Evolutionary conservation across 306 rosid species (phyloP).

Genomic region (Purshia tridentata): DNA sequence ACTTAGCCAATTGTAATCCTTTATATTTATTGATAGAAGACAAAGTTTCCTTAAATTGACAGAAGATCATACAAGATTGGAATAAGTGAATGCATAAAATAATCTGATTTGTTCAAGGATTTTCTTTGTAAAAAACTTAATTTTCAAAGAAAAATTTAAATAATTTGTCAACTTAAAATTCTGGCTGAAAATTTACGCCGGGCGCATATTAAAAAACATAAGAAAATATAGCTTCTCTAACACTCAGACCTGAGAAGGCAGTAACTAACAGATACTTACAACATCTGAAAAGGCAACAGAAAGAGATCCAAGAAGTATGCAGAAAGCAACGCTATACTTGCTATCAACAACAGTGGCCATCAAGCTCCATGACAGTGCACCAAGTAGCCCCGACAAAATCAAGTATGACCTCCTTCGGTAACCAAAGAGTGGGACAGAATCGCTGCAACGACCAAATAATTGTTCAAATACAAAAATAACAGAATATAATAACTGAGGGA

Average conservation of each 20-base stretch:
- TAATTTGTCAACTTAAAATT: background rate
- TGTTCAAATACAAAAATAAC: background rate
- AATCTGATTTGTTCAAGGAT: background rate
- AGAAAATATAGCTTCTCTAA: constrained; percentile 8
- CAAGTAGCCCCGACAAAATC: constrained; percentile 92
- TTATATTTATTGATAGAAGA: background rate
- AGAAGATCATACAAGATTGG: background rate
- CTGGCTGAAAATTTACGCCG: background rate
- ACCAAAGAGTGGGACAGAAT: constrained; percentile 96
- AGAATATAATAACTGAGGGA: background rate
- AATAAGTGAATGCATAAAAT: background rate
- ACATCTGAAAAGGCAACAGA: constrained; percentile 99
- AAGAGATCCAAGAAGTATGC: constrained; percentile 91
- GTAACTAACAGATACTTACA: constrained; percentile 53
- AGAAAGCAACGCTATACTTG: constrained; percentile 81
- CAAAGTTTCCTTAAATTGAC: background rate
- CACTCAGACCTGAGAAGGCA: constrained; percentile 4
- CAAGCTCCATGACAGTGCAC: constrained; percentile 92
- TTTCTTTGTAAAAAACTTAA: background rate
- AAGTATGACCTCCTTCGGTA: constrained; percentile 95
- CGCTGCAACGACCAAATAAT: constrained; percentile 53
- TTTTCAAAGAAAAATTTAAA: background rate
- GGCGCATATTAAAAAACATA: background rate
- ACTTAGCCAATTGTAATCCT: background rate
- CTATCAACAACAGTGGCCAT: constrained; percentile 81